Evolutionary conservation across 1,284 basidiomycete genomes (phyloP).

Genomic region (Ustilago tritici): DNA sequence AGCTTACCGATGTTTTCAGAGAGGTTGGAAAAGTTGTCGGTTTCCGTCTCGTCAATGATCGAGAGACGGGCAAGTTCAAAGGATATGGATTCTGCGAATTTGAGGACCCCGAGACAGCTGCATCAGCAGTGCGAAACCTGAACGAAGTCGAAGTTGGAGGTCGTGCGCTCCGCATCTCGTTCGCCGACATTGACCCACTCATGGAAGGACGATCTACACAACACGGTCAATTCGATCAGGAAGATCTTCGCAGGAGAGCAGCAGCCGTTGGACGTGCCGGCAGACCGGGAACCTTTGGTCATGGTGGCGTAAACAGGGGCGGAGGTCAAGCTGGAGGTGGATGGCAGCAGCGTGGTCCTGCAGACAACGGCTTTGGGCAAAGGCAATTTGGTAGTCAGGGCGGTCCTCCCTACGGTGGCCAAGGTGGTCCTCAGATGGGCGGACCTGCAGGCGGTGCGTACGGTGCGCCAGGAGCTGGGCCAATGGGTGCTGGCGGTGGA

Average conservation of each 20-base stretch:
- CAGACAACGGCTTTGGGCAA: slow-evolving; percentile 35
- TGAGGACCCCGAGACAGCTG: slow-evolving; percentile 90
- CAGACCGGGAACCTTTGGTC: slow-evolving; percentile 48
- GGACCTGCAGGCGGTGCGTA: slow-evolving; percentile 28
- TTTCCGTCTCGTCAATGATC: slow-evolving; percentile 81
- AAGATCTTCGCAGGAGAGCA: slow-evolving; percentile 43
- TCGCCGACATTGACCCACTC: slow-evolving; percentile 72
- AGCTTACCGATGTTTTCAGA: slow-evolving; percentile 65
- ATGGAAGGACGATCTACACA: slow-evolving; percentile 63
- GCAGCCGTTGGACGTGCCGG: slow-evolving; percentile 43
- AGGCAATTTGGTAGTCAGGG: slow-evolving; percentile 28
- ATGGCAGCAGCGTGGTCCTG: slow-evolving; percentile 35
- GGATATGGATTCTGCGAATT: slow-evolving; percentile 99
- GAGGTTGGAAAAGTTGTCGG: slow-evolving; percentile 68
- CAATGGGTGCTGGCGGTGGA: slow-evolving; percentile 52
- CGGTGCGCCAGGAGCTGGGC: slow-evolving; percentile 21
- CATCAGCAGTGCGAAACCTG: slow-evolving; percentile 85
- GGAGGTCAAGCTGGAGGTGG: slow-evolving; percentile 23
- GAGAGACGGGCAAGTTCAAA: slow-evolving; percentile 93
- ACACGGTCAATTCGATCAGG: slow-evolving; percentile 60
- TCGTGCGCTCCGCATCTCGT: slow-evolving; percentile 84
- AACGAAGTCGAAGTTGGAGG: slow-evolving; percentile 83
- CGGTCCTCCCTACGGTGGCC: slow-evolving; percentile 26
- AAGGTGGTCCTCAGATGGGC: slow-evolving; percentile 26
- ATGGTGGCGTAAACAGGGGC: slow-evolving; percentile 25